Conservation (phyloP, 345 rosid species). For the Bruguiera sexangula region DNA sequence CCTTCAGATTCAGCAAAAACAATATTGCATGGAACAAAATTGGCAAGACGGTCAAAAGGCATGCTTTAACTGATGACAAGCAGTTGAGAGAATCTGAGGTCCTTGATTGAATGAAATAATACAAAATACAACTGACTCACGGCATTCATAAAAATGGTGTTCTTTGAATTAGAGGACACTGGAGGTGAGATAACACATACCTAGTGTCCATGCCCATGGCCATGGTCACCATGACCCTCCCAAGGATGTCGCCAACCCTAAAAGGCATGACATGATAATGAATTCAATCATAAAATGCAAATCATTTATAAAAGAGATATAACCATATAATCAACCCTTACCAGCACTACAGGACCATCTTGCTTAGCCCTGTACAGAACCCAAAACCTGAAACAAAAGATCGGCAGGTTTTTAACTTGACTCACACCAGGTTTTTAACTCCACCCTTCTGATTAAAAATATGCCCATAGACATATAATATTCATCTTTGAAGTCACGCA, state of each 20-base stretch:
- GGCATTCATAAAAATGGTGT: too few relatives aligned
- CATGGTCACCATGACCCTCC: slow-evolving; percentile 95
- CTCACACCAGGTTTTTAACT: too few relatives aligned
- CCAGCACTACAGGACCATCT: slow-evolving; percentile 95
- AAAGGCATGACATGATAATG: slow-evolving; percentile 4
- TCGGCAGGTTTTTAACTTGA: neutral
- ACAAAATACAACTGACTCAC: too few relatives aligned
- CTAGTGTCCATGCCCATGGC: slow-evolving; percentile 67
- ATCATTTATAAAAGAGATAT: neutral
- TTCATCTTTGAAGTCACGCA: neutral
- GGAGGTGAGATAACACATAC: neutral
- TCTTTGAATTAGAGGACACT: too few relatives aligned
- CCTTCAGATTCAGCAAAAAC: too few relatives aligned
- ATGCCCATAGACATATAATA: neutral
- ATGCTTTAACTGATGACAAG: too few relatives aligned
- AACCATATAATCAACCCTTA: slow-evolving; percentile 22
- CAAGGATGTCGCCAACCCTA: slow-evolving; percentile 99
- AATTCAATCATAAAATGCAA: neutral
- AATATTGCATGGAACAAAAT: too few relatives aligned
- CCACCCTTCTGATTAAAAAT: neutral
- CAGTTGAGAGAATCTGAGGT: too few relatives aligned
- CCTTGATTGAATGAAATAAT: too few relatives aligned
- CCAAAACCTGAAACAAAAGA: slow-evolving; percentile 77
- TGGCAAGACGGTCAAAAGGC: too few relatives aligned
- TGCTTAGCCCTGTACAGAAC: slow-evolving; percentile 88